These are phyloP conservation scores for Paraconiothyrium brasiliense DNA, from an alignment of 2,329 filamentous ascomycete species.

Conservation along the genomic window DNA sequence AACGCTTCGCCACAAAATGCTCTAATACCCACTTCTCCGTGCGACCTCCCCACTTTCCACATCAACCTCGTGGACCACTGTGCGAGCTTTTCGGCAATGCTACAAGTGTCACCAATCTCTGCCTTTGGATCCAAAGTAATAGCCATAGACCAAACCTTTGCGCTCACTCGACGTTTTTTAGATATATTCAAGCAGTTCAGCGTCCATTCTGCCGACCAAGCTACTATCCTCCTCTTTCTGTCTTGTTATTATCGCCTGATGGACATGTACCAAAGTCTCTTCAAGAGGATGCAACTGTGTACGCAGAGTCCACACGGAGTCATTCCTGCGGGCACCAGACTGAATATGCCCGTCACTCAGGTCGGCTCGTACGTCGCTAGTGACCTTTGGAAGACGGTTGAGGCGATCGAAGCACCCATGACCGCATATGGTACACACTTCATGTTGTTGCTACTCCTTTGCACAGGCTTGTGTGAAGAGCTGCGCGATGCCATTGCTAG, in stretches of 20 bases:
- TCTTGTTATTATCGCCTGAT: constrained; percentile 11
- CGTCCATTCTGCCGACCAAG: constrained; percentile 6
- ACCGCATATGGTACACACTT: neutral
- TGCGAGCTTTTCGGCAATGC: neutral
- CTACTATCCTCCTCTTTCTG: constrained; percentile 11
- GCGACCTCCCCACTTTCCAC: constrained; percentile 11
- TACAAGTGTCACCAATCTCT: neutral
- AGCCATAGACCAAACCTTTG: constrained; percentile 18
- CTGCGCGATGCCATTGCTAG: neutral
- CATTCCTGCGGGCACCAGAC: neutral
- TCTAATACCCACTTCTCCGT: neutral
- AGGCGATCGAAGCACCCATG: constrained; percentile 1
- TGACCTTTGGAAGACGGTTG: neutral
- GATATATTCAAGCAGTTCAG: constrained; percentile 5
- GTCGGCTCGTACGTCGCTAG: constrained; percentile 9
- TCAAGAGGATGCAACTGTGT: constrained; percentile 9
- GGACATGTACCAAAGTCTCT: constrained; percentile 11
- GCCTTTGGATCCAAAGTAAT: constrained; percentile 5
- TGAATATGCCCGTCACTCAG: constrained; percentile 6
- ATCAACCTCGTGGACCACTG: constrained; percentile 9
- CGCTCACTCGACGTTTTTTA: constrained; percentile 12
- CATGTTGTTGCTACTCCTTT: neutral
- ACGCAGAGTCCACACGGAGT: constrained; percentile 1
- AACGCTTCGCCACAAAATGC: neutral
- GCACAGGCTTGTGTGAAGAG: neutral